These are phyloP conservation scores for Lentinus tigrinus DNA, from an alignment of 768 basidiomycete genomes.

Conservation along the genomic window DNA sequence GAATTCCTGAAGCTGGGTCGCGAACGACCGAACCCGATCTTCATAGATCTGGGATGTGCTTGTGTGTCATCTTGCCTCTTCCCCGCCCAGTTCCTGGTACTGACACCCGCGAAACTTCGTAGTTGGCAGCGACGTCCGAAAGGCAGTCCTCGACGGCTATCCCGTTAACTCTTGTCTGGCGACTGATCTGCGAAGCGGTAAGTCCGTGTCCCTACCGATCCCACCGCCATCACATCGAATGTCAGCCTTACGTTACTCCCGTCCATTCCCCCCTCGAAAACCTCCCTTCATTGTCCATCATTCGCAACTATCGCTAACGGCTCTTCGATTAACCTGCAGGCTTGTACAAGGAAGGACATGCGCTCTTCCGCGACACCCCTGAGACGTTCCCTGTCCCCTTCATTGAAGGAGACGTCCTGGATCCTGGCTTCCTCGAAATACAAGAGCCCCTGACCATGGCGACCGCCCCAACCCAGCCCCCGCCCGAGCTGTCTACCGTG, in stretches of 20 bases:
- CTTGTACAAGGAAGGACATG: conserved; percentile 60
- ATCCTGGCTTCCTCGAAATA: conserved; percentile 39
- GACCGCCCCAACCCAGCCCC: not conserved
- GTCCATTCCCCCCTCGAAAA: not conserved
- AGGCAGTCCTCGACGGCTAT: conserved; percentile 39
- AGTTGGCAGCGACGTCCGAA: conserved; percentile 42
- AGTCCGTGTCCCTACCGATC: not conserved
- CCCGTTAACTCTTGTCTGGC: conserved; percentile 37
- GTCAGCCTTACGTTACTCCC: not conserved
- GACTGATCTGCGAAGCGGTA: conserved; percentile 36
- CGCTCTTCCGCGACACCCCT: conserved; percentile 51
- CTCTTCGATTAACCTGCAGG: conserved; percentile 31
- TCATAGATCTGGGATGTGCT: conserved; percentile 44
- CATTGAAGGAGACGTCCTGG: conserved; percentile 51
- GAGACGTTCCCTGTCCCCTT: conserved; percentile 53
- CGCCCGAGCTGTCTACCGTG: conserved; percentile 31
- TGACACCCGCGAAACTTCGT: conserved; percentile 1
- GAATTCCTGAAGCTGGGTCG: conserved; percentile 33
- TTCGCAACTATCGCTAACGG: not conserved
- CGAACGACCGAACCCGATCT: conserved; percentile 33
- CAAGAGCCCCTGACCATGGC: conserved; percentile 20
- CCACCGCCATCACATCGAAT: not conserved
- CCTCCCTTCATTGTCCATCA: not conserved
- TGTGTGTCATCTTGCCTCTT: conserved; percentile 24
- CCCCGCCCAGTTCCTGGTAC: not conserved